Conservation (phyloP, 2,329 filamentous ascomycete species). For the Fusarium sp. region DNA sequence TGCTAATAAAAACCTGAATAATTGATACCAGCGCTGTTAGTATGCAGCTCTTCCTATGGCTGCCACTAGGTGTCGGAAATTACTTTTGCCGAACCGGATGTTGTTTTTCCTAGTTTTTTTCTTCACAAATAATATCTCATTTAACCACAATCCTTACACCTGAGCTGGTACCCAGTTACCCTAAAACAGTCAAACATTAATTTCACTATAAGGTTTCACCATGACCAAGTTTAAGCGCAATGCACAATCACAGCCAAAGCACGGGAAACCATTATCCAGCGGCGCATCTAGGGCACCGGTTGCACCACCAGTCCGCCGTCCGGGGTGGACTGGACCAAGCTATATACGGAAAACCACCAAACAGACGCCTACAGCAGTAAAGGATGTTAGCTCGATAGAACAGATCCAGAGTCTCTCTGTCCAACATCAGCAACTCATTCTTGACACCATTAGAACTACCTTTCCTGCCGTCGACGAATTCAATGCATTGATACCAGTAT, state of each 20-base stretch:
- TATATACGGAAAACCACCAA: slow-evolving; percentile 21
- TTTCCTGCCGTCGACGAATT: slow-evolving; percentile 15
- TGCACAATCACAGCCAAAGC: slow-evolving; percentile 25
- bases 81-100: not conserved
- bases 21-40: too few relatives aligned
- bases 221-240: slow-evolving; percentile 20
- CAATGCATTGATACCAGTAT: not conserved
- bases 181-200: not conserved
- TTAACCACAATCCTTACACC: not conserved
- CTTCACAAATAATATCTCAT: not conserved
- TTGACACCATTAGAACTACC: slow-evolving; percentile 19
- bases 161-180: not conserved
- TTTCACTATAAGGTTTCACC: accelerated
- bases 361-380: not conserved
- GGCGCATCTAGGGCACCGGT: slow-evolving; percentile 19
- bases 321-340: slow-evolving; percentile 21
- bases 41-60: too few relatives aligned
- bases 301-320: slow-evolving; percentile 15
- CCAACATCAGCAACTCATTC: slow-evolving; percentile 15
- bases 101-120: not conserved
- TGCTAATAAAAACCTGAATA: too few relatives aligned
- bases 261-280: slow-evolving; percentile 7
- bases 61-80: not conserved
- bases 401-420: slow-evolving; percentile 8
- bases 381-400: not conserved